Evolutionary conservation across 2,329 filamentous ascomycete species (phyloP).

Genomic region (Pseudopithomyces chartarum): DNA sequence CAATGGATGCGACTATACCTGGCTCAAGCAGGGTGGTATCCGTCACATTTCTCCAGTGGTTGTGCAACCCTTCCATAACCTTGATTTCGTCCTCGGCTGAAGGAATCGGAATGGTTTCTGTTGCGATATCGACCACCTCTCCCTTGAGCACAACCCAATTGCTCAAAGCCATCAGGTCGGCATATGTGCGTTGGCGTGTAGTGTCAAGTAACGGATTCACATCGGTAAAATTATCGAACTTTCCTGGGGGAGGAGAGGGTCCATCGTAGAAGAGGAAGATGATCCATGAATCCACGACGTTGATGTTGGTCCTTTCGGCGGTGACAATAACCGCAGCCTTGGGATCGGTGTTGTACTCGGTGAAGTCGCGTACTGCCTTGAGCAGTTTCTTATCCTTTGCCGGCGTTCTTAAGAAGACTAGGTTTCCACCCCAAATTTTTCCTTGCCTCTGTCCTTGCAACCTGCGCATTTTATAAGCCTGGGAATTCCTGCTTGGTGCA

Average conservation of each 20-base stretch:
- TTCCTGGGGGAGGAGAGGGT: conserved; percentile 52
- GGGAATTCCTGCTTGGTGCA: background rate
- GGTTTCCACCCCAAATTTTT: conserved; percentile 55
- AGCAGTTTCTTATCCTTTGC: conserved; percentile 50
- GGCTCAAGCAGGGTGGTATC: conserved; percentile 29
- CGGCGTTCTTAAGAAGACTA: conserved; percentile 47
- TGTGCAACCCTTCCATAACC: conserved; percentile 35
- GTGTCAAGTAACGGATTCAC: conserved; percentile 52
- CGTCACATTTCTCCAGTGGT: conserved; percentile 37
- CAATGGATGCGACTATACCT: conserved; percentile 39
- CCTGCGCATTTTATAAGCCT: background rate
- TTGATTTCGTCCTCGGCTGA: conserved; percentile 23
- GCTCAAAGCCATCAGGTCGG: conserved; percentile 53
- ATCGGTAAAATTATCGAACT: conserved; percentile 63
- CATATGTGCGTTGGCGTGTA: conserved; percentile 54
- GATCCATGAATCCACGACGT: conserved; percentile 37
- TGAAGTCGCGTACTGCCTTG: conserved; percentile 59
- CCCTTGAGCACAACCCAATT: conserved; percentile 47
- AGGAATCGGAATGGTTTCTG: conserved; percentile 40
- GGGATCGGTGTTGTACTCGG: conserved; percentile 55
- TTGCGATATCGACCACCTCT: conserved; percentile 40
- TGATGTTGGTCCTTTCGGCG: conserved; percentile 31
- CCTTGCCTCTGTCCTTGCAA: conserved; percentile 29
- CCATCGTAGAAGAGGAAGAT: conserved; percentile 40
- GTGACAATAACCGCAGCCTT: conserved; percentile 40